Percentiles rank a stretch among this genome's conserved stretches.
Conservation (phyloP, 805 yeast species). For the Jamesozyma spencerorum region DNA sequence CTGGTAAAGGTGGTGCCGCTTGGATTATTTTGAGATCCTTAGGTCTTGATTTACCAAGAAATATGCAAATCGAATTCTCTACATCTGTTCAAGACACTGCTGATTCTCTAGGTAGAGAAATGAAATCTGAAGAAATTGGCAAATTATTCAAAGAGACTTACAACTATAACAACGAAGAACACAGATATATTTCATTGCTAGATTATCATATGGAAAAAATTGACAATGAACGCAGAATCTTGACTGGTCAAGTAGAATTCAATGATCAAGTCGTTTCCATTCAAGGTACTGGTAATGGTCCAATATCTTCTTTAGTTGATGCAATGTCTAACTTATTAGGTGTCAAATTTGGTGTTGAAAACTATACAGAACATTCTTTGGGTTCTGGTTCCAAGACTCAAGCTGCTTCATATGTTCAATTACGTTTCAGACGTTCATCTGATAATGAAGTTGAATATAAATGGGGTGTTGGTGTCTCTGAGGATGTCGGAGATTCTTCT, state of each 20-base stretch:
- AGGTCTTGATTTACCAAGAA: constrained; percentile 75
- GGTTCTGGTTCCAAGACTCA: constrained; percentile 62
- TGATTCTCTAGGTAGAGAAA: constrained; percentile 63
- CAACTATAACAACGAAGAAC: constrained; percentile 34
- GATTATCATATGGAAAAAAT: constrained; percentile 39
- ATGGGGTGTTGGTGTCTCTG: constrained; percentile 87
- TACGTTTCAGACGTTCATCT: constrained; percentile 12
- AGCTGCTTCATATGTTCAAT: constrained; percentile 62
- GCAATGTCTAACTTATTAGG: constrained; percentile 46
- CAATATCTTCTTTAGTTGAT: constrained; percentile 63
- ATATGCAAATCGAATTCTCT: constrained; percentile 68
- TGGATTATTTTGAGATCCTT: constrained; percentile 72
- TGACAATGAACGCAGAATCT: constrained; percentile 22
- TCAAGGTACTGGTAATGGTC: constrained; percentile 71
- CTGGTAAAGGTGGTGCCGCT: constrained; percentile 85
- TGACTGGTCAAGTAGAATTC: constrained; percentile 41
- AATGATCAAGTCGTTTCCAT: constrained; percentile 35
- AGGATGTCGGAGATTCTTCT: constrained; percentile 74
- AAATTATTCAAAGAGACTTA: constrained; percentile 56
- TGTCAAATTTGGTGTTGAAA: constrained; percentile 48
- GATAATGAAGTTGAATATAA: constrained; percentile 29
- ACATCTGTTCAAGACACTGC: constrained; percentile 61
- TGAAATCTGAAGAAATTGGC: constrained; percentile 54
- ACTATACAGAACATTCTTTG: constrained; percentile 72
- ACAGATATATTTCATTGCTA: constrained; percentile 31